Conservation (phyloP, 2,329 filamentous ascomycete genomes). For the Xylariales sp. region DNA sequence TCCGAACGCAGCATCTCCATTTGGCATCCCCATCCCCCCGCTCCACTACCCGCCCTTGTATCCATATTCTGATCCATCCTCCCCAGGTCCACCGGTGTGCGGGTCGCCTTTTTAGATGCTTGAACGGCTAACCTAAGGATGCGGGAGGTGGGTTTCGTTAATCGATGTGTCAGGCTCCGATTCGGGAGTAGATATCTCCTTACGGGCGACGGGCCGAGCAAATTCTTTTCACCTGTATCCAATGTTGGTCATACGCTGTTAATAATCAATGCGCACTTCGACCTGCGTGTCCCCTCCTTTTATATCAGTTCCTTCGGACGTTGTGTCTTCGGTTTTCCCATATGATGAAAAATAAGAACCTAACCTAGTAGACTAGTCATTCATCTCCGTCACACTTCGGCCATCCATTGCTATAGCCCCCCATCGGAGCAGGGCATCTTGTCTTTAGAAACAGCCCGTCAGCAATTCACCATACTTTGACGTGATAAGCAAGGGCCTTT, state of each 20-base stretch:
- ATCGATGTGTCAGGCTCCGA: constrained; percentile 32
- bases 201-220: constrained; percentile 14
- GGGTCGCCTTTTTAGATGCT: constrained; percentile 25
- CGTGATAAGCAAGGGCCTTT: constrained; percentile 12
- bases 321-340: constrained; percentile 1
- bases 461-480: constrained; percentile 24
- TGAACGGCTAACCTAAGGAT: constrained; percentile 14
- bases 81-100: constrained; percentile 30
- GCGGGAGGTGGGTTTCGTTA: constrained; percentile 31
- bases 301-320: background rate
- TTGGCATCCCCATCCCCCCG: background rate
- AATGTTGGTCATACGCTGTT: constrained; percentile 19
- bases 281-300: constrained; percentile 2
- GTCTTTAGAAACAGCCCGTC: constrained; percentile 18
- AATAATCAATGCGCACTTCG: constrained; percentile 11
- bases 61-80: constrained; percentile 2
- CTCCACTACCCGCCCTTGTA: constrained; percentile 15
- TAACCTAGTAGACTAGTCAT: constrained; percentile 1
- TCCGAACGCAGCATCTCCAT: background rate
- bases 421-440: background rate
- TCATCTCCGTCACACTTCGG: background rate
- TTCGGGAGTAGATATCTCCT: constrained; percentile 15
- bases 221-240: constrained; percentile 27
- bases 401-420: background rate
- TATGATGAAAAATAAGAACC: background rate